Evolutionary conservation across 2,329 filamentous ascomycete species (phyloP), one percentile per base, ranked within the genome.

Genomic region (Scedosporium apiospermum): DNA sequence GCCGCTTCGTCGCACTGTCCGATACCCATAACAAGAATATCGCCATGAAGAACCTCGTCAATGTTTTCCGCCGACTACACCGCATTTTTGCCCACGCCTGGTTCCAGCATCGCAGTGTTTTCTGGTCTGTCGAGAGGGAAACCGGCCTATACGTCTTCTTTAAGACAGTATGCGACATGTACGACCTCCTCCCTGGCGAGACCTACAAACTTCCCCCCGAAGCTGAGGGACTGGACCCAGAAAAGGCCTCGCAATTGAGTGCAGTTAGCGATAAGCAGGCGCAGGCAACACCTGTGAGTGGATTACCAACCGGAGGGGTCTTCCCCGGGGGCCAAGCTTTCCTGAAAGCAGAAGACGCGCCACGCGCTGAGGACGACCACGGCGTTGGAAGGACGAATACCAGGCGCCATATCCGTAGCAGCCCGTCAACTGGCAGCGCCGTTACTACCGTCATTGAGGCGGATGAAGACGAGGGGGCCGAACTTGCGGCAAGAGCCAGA

Each of bases 81-180:
- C 86, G 95, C 64, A 98, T 99, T 75, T 99, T 98, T 72, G 95
- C 95, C 57, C 95, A 99, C 73, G 95, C 95, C 6, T 99, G 95
- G 95, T 99, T 97, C 74, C 92, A 97, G 76, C 95, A 99, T 74
- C 86, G 93, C 57, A 89, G 89, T 62, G 91, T 97, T 61, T 99
- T 98, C 74, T 98, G 93, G 92, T 87, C 90, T 49, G 88, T 98
- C 1, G 95, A 99, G 76, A 85, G 85, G 9, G 86, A 92, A 72
- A 91, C 91, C n/a, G 95, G 95, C 0, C 78, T 99, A 10, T 99
- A 99, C 73, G 85, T 96, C 63, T 88, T 99, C 70, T 99, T 98
- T 82, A 98, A 97, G 81, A 95, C 89, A 0, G 93, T 98, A 23
- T 98, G 93, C 74, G 95, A 99, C 73, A 82, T 88, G 68, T 97